Base-by-base conservation (phyloP, 164 flowering plant genomes). In the Pachysandra terminalis region DNA sequence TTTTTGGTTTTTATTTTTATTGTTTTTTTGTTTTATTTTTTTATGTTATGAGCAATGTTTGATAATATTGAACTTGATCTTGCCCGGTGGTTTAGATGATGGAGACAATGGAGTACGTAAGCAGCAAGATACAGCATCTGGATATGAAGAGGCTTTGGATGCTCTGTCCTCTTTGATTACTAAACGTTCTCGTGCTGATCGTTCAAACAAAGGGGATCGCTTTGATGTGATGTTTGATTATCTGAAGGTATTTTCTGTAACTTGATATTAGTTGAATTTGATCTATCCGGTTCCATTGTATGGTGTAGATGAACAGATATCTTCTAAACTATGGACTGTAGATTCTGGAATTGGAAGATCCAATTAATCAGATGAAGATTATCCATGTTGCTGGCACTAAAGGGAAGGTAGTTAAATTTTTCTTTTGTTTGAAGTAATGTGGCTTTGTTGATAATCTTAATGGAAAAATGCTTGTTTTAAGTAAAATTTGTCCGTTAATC, bases 371-470 rank as follows among this genome's bases (percentile, higher is more conserved):
- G 75, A 71, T 92, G 93, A 95, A 89, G 80, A 59, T 95, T 64
- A 92, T 95, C 65, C 99, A 95, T 77, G 97, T 92, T 24, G 99
- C 99, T 14, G 99, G 99, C 61, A 92, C 99, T 66, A 95, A 95
- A 83, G 99, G 99, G 51, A 95, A 95, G 96, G 98, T 91, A 74
- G 54, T 6, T 28, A 1, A 69, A 63, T 45, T 63, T 37, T 51
- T 17, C 24, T 6, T 55, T n/a, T n/a, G n/a, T n/a, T n/a, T n/a
- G n/a, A n/a, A n/a, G n/a, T n/a, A n/a, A n/a, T n/a, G n/a, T n/a
- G n/a, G n/a, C 27, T 63, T 53, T 55, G 23, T 22, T 21, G 23
- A 5, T 55, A 9, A 51, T 19, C 45, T 52, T 70, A 26, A 5
- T 0, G 8, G 49, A 40, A 17, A 56, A 49, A 2, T 21, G 32